Evolutionary conservation across 345 rosid species (phyloP).

Genomic region (Iberis pinnata): DNA sequence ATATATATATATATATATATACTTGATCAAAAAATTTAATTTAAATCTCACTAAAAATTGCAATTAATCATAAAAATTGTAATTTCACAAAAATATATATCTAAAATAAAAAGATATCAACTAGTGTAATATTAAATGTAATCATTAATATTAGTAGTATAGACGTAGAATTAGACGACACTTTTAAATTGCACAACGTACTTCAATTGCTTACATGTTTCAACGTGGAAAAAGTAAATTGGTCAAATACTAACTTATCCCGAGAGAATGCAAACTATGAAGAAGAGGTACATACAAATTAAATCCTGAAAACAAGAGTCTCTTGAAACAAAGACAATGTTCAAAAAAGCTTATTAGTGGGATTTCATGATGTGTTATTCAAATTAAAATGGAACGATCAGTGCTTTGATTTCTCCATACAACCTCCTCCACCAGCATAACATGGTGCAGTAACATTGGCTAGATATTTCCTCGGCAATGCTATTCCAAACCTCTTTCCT

Average conservation of each 20-base stretch:
- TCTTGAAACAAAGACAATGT: neutral
- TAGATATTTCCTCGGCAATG: conserved; percentile 27
- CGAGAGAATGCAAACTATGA: neutral
- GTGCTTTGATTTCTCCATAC: too few relatives aligned
- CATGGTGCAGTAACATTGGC: conserved; percentile 28
- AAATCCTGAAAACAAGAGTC: neutral
- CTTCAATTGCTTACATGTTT: neutral
- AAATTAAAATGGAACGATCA: too few relatives aligned
- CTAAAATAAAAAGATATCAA: too few relatives aligned
- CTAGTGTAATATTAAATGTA: too few relatives aligned
- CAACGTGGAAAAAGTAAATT: neutral
- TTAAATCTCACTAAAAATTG: too few relatives aligned
- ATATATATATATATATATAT: too few relatives aligned
- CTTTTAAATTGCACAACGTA: too few relatives aligned
- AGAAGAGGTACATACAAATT: neutral
- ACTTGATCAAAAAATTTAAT: too few relatives aligned
- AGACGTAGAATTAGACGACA: too few relatives aligned
- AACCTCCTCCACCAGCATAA: conserved; percentile 25
- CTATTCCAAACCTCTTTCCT: conserved; percentile 26
- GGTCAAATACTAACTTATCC: neutral
- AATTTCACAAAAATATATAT: too few relatives aligned
- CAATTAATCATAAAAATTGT: too few relatives aligned
- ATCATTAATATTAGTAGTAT: too few relatives aligned
- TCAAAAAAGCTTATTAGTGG: neutral
- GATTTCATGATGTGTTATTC: neutral